Evolutionary conservation across 108 stramenopile species (phyloP).

Genomic region (Aurantiochytrium sp.): DNA sequence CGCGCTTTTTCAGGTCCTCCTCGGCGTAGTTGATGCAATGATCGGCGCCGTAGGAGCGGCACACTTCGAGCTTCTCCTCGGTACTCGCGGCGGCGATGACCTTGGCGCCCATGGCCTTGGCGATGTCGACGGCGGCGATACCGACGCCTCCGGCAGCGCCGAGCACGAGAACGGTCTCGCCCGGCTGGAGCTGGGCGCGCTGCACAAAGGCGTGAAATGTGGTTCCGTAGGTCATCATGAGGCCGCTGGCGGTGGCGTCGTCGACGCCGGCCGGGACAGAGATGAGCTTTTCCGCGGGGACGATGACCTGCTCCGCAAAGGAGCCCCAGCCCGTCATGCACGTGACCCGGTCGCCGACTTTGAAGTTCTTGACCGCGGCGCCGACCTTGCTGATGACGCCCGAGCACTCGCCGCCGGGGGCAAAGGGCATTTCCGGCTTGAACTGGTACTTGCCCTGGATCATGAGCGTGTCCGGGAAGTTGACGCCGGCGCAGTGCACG

Average conservation of each 20-base stretch:
- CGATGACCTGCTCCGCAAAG: slow-evolving; percentile 41
- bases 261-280: slow-evolving; percentile 39
- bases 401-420: slow-evolving; percentile 42
- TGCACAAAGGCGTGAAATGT: slow-evolving; percentile 43
- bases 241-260: slow-evolving; percentile 34
- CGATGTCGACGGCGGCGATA: slow-evolving; percentile 36
- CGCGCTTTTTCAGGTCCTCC: neutral
- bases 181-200: slow-evolving; percentile 34
- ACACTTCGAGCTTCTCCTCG: slow-evolving; percentile 40
- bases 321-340: slow-evolving; percentile 41
- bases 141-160: slow-evolving; percentile 51
- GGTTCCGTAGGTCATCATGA: slow-evolving; percentile 44
- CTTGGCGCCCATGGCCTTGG: slow-evolving; percentile 38
- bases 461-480: slow-evolving; percentile 32
- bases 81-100: slow-evolving; percentile 48
- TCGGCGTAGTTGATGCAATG: slow-evolving; percentile 43
- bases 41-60: slow-evolving; percentile 42
- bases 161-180: slow-evolving; percentile 45
- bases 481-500: neutral
- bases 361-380: slow-evolving; percentile 40
- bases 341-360: slow-evolving; percentile 43
- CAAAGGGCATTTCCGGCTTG: slow-evolving; percentile 44
- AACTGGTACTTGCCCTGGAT: slow-evolving; percentile 46
- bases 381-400: slow-evolving; percentile 42
- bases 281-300: slow-evolving; percentile 1